Base-by-base conservation (phyloP, 345 rosid genomes). In the Triadica sebifera region DNA sequence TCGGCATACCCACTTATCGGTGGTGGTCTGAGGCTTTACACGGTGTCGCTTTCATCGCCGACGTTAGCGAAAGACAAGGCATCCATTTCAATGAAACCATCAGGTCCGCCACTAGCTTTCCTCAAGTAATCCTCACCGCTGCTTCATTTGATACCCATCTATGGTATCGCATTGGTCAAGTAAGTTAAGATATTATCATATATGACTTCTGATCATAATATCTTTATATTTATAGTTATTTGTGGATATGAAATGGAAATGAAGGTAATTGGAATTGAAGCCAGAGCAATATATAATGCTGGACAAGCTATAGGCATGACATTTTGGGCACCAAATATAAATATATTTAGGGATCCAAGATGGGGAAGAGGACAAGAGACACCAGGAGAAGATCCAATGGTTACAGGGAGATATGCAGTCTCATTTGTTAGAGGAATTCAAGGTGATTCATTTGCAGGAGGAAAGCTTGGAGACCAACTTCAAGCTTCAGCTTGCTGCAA, bases 11-110 rank as follows among this genome's bases (percentile, higher is more conserved):
- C 6, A 80, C 78, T 19, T 92, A 89, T 63, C 87, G 93, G 65
- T 94, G 98, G 98, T 92, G 98, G 98, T 91, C 98, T 1, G 98
- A 94, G 79, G 95, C 94, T 15, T 77, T 92, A 37, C 98, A 94
- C 13, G 96, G 98, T 12, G 91, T 91, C 24, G 79, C 97, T 34
- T 65, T 77, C 43, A 47, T 64, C 13, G 37, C 56, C 46, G 66
- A 46, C 1, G 88, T 70, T 0, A 95, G 94, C 52, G 93, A 92
- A 0, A 95, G 96, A 29, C 94, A 91, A 0, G 98, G 98, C 53
- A 82, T 89, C 78, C 75, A 65, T 56, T 88, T 94, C 75, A 82
- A 88, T 29, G 89, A 90, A 0, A 72, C 84, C 79, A 84, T 92
- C 56, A 72, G 52, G 69, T 81, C 84, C 22, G 97, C 98, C 41